Evolutionary conservation across 2,329 filamentous ascomycete species (phyloP).

Genomic region (Penicillium sp.): DNA sequence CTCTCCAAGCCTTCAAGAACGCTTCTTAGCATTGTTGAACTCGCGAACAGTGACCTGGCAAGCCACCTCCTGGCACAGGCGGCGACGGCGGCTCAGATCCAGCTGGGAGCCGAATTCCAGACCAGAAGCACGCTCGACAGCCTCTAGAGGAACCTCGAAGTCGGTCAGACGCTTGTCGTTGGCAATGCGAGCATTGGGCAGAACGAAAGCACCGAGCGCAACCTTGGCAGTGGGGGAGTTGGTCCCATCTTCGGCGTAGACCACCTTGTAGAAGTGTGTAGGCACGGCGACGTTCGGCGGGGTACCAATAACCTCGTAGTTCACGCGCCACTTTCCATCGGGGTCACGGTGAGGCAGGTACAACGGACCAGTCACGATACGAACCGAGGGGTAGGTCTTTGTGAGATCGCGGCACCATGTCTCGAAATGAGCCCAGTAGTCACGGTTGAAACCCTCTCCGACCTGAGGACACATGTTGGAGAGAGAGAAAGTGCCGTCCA

Average conservation of each 20-base stretch:
- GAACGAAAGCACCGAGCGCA: constrained; percentile 87
- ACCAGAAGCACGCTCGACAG: constrained; percentile 86
- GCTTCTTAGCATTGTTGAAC: constrained; percentile 63
- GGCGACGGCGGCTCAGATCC: constrained; percentile 70
- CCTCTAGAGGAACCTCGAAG: constrained; percentile 94
- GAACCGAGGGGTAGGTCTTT: constrained; percentile 76
- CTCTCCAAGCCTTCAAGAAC: background rate
- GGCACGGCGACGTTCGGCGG: constrained; percentile 94
- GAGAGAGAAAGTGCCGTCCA: constrained; percentile 92
- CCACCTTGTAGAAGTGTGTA: constrained; percentile 99
- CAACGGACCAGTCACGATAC: constrained; percentile 89
- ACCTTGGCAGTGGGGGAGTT: constrained; percentile 66
- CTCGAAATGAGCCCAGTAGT: constrained; percentile 99
- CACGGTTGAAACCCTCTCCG: constrained; percentile 95
- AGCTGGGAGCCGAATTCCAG: constrained; percentile 86
- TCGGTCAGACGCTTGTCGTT: constrained; percentile 85
- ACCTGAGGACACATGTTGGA: constrained; percentile 99
- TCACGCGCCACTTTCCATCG: constrained; percentile 94
- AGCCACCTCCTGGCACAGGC: constrained; percentile 81
- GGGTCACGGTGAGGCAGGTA: constrained; percentile 86
- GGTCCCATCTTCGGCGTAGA: constrained; percentile 85
- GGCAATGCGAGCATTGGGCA: constrained; percentile 86
- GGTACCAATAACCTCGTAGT: constrained; percentile 91
- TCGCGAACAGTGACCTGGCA: constrained; percentile 85
- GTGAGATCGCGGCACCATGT: constrained; percentile 91